Evolutionary conservation across 202 grass and related monocot species (phyloP).

Genomic region (Zoysia matrella): DNA sequence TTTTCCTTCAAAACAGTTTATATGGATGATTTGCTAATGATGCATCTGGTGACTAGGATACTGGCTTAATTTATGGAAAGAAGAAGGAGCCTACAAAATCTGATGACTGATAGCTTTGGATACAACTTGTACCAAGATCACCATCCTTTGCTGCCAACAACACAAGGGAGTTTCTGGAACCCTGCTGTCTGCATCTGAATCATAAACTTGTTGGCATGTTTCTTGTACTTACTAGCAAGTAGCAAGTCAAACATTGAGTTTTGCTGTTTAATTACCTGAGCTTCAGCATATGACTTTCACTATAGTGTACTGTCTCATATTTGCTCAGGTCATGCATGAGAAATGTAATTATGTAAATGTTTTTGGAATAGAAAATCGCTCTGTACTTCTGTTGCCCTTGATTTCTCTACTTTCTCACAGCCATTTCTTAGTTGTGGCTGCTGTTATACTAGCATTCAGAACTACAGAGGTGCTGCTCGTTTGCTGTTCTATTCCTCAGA

Average conservation of each 20-base stretch:
- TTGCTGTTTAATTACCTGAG: slow-evolving; percentile 11
- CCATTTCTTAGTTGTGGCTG: not conserved
- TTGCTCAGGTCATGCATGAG: not conserved
- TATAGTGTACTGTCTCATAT: not conserved
- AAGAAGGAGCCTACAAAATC: slow-evolving; percentile 61
- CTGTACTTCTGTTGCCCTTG: slow-evolving; percentile 16
- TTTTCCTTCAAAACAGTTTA: not conserved
- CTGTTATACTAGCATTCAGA: not conserved
- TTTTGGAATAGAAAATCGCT: not conserved
- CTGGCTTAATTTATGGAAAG: slow-evolving; percentile 79
- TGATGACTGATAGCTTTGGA: slow-evolving; percentile 35
- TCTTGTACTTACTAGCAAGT: slow-evolving; percentile 13
- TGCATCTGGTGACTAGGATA: slow-evolving; percentile 61
- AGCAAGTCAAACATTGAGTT: slow-evolving; percentile 6
- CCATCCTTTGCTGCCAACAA: slow-evolving; percentile 10
- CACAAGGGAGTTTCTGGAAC: slow-evolving; percentile 19
- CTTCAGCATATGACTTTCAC: not conserved
- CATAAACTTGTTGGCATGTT: slow-evolving; percentile 7
- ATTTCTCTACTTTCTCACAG: not conserved
- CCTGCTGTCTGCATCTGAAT: not conserved
- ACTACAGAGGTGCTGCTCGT: not conserved
- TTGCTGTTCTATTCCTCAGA: not conserved
- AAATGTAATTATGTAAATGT: slow-evolving; percentile 30
- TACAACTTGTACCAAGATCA: slow-evolving; percentile 28
- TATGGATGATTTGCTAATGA: slow-evolving; percentile 19